Percentiles rank a stretch among this genome's conserved stretches.
phyloP scores from a whole-genome alignment of 2,329 filamentous ascomycete genomes.

The Endothia cerciana region DNA sequence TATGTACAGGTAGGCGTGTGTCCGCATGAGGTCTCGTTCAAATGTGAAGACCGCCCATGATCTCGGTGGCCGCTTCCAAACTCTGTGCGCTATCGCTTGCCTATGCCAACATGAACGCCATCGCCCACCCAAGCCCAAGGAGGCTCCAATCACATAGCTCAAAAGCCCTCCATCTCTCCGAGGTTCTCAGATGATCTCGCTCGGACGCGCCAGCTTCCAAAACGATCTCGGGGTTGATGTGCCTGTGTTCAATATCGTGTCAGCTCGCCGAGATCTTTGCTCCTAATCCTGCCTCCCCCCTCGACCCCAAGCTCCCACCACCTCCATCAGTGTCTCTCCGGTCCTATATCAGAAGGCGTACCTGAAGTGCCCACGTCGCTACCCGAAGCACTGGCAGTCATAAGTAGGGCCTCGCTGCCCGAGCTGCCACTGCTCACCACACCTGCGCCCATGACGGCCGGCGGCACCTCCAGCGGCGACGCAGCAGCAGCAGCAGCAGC shows the following conservation, averaged over 20 bases:
- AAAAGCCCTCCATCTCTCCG: neutral
- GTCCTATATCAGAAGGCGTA: neutral
- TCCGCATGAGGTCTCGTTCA: neutral
- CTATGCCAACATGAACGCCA: neutral
- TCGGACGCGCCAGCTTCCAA: slow-evolving; percentile 22
- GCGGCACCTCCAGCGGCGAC: neutral
- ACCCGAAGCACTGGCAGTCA: slow-evolving; percentile 7
- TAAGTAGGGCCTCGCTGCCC: slow-evolving; percentile 5
- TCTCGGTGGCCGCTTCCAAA: neutral
- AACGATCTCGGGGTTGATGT: slow-evolving; percentile 21
- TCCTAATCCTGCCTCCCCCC: too few relatives aligned
- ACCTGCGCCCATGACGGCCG: neutral
- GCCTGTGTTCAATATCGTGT: neutral
- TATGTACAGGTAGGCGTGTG: neutral
- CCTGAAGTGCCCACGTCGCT: neutral
- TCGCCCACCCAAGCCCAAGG: neutral
- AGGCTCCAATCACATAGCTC: neutral
- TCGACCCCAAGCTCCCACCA: too few relatives aligned
- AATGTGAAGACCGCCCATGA: neutral
- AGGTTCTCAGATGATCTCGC: slow-evolving; percentile 15
- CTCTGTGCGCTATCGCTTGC: slow-evolving; percentile 2
- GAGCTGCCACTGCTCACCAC: slow-evolving; percentile 5
- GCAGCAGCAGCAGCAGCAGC: neutral
- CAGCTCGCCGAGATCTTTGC: neutral
- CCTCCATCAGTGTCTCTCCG: neutral